These are phyloP conservation scores for Corylus americana DNA, from an alignment of 306 rosid species.

Conservation along the genomic window DNA sequence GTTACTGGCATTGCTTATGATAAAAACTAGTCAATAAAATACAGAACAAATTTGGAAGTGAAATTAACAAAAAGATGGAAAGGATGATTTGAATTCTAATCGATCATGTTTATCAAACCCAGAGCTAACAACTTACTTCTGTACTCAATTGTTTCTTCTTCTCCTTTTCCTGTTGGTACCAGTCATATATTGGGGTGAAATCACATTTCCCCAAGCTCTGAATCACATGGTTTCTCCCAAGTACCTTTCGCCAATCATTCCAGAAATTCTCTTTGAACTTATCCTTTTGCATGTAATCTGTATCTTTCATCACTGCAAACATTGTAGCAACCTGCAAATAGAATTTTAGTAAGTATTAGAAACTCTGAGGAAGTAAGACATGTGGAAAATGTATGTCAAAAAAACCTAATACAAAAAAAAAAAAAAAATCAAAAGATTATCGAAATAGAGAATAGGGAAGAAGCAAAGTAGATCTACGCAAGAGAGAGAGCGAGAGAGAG, in stretches of 20 bases:
- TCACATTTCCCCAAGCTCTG: constrained; percentile 90
- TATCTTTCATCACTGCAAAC: constrained; percentile 96
- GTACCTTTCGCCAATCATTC: constrained; percentile 92
- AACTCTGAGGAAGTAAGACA: not conserved
- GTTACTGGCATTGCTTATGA: not conserved
- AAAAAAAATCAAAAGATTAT: not conserved
- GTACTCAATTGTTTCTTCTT: constrained; percentile 89
- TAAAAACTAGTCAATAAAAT: not conserved
- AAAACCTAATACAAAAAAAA: not conserved
- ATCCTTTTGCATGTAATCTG: constrained; percentile 85
- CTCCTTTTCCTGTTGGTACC: constrained; percentile 90
- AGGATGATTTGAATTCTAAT: constrained; percentile 2
- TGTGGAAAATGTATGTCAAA: not conserved
- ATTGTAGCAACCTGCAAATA: constrained; percentile 87
- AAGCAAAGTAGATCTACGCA: not conserved
- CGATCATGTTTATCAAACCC: not conserved
- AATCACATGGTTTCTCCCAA: constrained; percentile 83
- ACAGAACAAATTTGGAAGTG: constrained; percentile 16
- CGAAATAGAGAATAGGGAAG: not conserved
- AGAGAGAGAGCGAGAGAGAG: constrained; percentile 21
- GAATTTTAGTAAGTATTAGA: not conserved
- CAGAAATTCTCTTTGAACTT: constrained; percentile 91
- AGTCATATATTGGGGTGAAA: constrained; percentile 90
- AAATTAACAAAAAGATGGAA: constrained; percentile 4
- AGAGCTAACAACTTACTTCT: constrained; percentile 63